These are phyloP conservation scores for Beauveria medogensis DNA, from an alignment of 2,329 filamentous ascomycete species.

Conservation along the genomic window DNA sequence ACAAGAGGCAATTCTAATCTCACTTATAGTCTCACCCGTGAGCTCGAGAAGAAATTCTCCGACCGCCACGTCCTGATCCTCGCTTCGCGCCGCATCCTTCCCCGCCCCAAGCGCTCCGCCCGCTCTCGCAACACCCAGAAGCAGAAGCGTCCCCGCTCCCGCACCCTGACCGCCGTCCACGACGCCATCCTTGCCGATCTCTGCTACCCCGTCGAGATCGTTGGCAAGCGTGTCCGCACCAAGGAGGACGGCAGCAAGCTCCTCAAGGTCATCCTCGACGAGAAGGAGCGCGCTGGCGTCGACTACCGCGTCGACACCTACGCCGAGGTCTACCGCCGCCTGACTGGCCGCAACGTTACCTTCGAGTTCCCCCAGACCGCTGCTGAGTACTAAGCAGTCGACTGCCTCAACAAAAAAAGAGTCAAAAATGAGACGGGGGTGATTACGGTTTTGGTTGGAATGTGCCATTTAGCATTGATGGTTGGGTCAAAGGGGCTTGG, in stretches of 20 bases:
- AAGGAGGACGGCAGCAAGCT: slow-evolving; percentile 98
- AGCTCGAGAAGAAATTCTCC: slow-evolving; percentile 99
- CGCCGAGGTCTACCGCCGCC: slow-evolving; percentile 96
- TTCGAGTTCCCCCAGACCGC: slow-evolving; percentile 95
- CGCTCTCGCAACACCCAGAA: slow-evolving; percentile 93
- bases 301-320: slow-evolving; percentile 99
- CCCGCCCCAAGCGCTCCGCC: slow-evolving; percentile 96
- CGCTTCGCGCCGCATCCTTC: slow-evolving; percentile 95
- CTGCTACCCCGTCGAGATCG: slow-evolving; percentile 99
- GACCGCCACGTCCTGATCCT: slow-evolving; percentile 99
- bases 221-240: slow-evolving; percentile 97
- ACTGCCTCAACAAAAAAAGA: not conserved
- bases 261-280: slow-evolving; percentile 97
- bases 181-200: slow-evolving; percentile 96
- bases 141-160: slow-evolving; percentile 97
- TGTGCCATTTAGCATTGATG: slow-evolving; percentile 25
- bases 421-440: slow-evolving; percentile 16
- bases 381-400: slow-evolving; percentile 65
- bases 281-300: slow-evolving; percentile 99
- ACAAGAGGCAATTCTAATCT: slow-evolving; percentile 16
- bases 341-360: slow-evolving; percentile 91
- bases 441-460: slow-evolving; percentile 20
- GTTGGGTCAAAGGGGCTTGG: slow-evolving; percentile 38
- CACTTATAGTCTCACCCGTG: slow-evolving; percentile 82
- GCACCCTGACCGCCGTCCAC: slow-evolving; percentile 97